These are phyloP conservation scores for Fusarium tjaetaba DNA, from an alignment of 2,329 filamentous ascomycete genomes.

Conservation along the genomic window DNA sequence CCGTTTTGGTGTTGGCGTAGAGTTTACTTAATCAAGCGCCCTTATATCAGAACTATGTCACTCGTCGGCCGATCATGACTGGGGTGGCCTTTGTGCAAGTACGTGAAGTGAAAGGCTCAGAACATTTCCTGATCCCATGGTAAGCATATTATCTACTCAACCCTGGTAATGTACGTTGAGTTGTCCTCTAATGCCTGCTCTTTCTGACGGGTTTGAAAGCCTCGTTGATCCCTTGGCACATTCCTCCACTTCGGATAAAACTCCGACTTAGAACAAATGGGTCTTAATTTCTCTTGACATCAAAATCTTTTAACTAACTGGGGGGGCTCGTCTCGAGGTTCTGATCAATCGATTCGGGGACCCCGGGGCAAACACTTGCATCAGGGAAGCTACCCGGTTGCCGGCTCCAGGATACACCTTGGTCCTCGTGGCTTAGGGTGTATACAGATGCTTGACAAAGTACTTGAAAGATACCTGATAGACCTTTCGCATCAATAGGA, in stretches of 20 bases:
- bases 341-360: conserved; percentile 2
- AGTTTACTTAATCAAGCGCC: conserved; percentile 2
- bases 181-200: not conserved
- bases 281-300: conserved; percentile 7
- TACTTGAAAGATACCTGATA: conserved; percentile 4
- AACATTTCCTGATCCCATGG: not conserved
- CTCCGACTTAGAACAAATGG: not conserved
- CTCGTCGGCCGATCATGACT: not conserved
- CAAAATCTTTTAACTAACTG: not conserved
- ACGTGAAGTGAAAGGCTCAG: not conserved
- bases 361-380: conserved; percentile 22
- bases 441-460: not conserved
- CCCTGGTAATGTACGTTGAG: not conserved
- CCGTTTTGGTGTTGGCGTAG: not conserved
- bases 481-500: not conserved
- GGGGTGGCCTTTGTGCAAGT: not conserved
- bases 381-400: conserved; percentile 13
- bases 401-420: conserved; percentile 10
- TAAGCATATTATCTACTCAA: not conserved
- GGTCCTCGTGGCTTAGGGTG: not conserved
- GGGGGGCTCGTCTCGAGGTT: conserved; percentile 3
- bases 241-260: conserved; percentile 1
- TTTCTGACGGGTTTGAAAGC: not conserved
- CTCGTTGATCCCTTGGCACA: conserved; percentile 19
- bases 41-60: not conserved